phyloP scores from a whole-genome alignment of 192 early-diverging fungal species.

The Dissophora ornata region DNA sequence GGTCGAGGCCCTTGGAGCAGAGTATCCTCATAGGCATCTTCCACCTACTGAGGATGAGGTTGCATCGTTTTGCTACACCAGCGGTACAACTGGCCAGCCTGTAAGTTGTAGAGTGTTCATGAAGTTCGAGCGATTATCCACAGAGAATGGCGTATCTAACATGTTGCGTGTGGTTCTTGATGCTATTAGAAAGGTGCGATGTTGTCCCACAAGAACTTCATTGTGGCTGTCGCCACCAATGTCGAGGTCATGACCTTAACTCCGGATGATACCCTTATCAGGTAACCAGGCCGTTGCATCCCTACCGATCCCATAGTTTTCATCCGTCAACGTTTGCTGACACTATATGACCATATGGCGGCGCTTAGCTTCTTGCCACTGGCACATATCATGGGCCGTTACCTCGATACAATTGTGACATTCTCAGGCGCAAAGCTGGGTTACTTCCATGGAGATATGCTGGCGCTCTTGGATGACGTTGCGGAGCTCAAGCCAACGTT shows the following conservation, averaged over 20 bases:
- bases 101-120: conserved; percentile 44
- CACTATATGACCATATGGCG: not conserved
- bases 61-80: conserved; percentile 80
- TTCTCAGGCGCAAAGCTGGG: conserved; percentile 33
- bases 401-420: not conserved
- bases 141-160: too few species aligned
- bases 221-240: conserved; percentile 55
- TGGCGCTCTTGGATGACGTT: conserved; percentile 84
- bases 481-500: conserved; percentile 78
- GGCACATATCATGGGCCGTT: conserved; percentile 62
- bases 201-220: conserved; percentile 86
- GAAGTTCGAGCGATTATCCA: too few species aligned
- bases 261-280: conserved; percentile 20
- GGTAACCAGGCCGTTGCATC: too few species aligned
- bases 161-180: not conserved
- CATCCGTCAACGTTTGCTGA: too few species aligned
- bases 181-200: conserved; percentile 65
- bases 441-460: conserved; percentile 63
- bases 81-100: conserved; percentile 86
- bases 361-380: conserved; percentile 86
- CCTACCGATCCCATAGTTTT: too few species aligned
- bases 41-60: conserved; percentile 73
- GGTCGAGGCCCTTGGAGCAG: conserved; percentile 69
- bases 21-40: conserved; percentile 60
- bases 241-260: not conserved